A percentile compares a stretch with the other conserved stretches of the same genome.
These are phyloP conservation scores for Geotrichum ghanense DNA, from an alignment of 805 yeast species.

Conservation along the genomic window DNA sequence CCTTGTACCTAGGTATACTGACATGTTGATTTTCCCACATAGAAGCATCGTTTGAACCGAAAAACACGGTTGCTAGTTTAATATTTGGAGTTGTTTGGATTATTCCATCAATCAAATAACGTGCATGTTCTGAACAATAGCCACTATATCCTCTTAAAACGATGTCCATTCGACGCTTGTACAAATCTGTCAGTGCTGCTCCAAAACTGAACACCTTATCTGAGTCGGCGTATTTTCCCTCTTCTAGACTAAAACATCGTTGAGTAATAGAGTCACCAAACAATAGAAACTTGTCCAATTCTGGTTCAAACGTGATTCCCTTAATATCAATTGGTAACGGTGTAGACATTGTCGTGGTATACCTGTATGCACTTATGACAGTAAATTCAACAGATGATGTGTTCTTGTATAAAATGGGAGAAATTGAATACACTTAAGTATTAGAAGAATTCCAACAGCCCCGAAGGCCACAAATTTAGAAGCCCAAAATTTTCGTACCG, in stretches of 20 bases:
- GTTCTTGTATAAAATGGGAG: too few species aligned
- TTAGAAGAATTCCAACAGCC: too few species aligned
- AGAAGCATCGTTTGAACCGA: slow-evolving; percentile 74
- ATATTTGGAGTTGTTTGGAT: not conserved
- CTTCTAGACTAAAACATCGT: slow-evolving; percentile 31
- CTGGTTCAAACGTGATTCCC: not conserved
- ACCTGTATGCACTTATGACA: too few species aligned
- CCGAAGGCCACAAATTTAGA: too few species aligned
- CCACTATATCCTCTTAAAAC: slow-evolving; percentile 70
- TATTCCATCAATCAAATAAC: slow-evolving; percentile 22
- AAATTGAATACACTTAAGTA: too few species aligned
- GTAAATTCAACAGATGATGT: too few species aligned
- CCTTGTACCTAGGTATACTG: slow-evolving; percentile 35
- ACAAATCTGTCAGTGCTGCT: slow-evolving; percentile 5
- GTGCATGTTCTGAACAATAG: slow-evolving; percentile 55
- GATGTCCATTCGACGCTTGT: slow-evolving; percentile 54
- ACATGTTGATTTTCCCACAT: slow-evolving; percentile 37
- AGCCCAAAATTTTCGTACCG: too few species aligned
- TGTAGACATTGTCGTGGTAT: too few species aligned
- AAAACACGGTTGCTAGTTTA: slow-evolving; percentile 38
- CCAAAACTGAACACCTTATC: slow-evolving; percentile 21
- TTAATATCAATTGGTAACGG: not conserved
- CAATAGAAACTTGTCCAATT: slow-evolving; percentile 35
- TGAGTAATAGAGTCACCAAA: slow-evolving; percentile 70
- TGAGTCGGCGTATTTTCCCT: slow-evolving; percentile 39